phyloP scores from a whole-genome alignment of 225 moss, liverwort and hornwort genomes.

The Straminergon stramineum region DNA sequence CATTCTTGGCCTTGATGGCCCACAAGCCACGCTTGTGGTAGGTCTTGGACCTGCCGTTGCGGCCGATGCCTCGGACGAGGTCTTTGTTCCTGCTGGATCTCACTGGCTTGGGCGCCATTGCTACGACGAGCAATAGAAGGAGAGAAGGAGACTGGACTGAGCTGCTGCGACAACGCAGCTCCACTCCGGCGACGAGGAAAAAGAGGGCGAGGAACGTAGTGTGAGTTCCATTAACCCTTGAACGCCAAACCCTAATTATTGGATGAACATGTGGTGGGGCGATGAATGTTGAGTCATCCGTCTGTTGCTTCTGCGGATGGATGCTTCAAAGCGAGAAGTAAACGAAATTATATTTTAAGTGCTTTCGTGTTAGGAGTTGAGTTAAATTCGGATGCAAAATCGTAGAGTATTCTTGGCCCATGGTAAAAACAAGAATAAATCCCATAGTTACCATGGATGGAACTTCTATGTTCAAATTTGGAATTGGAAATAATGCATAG shows the following conservation, averaged over 20 bases:
- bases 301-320: not conserved
- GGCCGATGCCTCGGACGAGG: slow-evolving; percentile 57
- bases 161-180: not conserved
- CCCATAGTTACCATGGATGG: rapidly evolving
- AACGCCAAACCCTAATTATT: not conserved
- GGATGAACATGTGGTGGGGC: not conserved
- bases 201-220: rapidly evolving
- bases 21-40: slow-evolving; percentile 83
- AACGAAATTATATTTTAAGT: not conserved
- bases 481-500: not conserved
- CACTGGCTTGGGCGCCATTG: slow-evolving; percentile 38
- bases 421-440: not conserved
- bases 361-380: not conserved
- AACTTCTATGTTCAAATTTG: not conserved
- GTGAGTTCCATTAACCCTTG: not conserved
- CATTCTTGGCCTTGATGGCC: slow-evolving; percentile 87
- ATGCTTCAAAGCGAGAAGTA: not conserved
- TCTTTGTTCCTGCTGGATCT: slow-evolving; percentile 51
- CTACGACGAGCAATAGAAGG: not conserved
- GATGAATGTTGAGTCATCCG: not conserved
- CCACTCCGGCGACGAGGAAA: not conserved
- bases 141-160: not conserved
- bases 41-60: slow-evolving; percentile 57
- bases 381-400: not conserved
- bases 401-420: rapidly evolving